phyloP scores from a whole-genome alignment of 2,329 filamentous ascomycete species.

The Ophiognomonia clavigignenti-juglandacearum region DNA sequence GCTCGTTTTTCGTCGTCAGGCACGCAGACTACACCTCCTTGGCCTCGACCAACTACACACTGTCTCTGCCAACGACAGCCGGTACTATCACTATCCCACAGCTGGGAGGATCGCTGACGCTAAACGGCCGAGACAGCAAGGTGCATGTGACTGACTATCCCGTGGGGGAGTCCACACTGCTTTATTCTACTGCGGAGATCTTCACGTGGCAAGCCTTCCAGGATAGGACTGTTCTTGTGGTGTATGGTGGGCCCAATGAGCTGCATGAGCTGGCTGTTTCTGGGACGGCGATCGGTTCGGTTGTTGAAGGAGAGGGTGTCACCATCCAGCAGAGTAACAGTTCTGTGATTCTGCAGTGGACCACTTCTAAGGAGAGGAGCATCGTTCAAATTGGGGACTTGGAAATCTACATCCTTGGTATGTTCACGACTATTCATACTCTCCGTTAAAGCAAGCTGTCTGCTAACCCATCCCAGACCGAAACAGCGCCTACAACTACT shows the following conservation, averaged over 20 bases:
- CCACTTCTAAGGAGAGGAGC: constrained; percentile 23
- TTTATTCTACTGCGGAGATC: constrained; percentile 68
- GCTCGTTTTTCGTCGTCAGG: constrained; percentile 61
- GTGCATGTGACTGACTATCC: constrained; percentile 64
- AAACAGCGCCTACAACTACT: constrained; percentile 64
- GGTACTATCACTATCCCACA: constrained; percentile 54
- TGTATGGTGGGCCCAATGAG: constrained; percentile 61
- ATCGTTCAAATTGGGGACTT: constrained; percentile 32
- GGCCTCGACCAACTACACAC: constrained; percentile 53
- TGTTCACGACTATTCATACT: background rate
- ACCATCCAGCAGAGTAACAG: constrained; percentile 18
- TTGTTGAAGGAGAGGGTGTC: constrained; percentile 21
- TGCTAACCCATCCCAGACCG: constrained; percentile 23
- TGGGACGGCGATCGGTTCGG: background rate
- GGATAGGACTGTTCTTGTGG: constrained; percentile 53
- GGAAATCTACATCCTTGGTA: constrained; percentile 43
- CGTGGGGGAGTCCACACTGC: constrained; percentile 49
- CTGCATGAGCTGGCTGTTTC: constrained; percentile 56
- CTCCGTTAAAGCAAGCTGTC: too few relatives aligned
- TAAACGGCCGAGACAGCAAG: constrained; percentile 62
- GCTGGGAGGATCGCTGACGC: constrained; percentile 47
- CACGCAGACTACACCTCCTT: constrained; percentile 60
- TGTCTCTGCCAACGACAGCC: constrained; percentile 56
- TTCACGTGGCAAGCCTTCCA: constrained; percentile 64
- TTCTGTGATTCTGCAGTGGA: constrained; percentile 27